Evolutionary conservation across 208 protist species (phyloP), one percentile per base, ranked within the genome.

Genomic region (Acanthamoeba lenticulata): DNA sequence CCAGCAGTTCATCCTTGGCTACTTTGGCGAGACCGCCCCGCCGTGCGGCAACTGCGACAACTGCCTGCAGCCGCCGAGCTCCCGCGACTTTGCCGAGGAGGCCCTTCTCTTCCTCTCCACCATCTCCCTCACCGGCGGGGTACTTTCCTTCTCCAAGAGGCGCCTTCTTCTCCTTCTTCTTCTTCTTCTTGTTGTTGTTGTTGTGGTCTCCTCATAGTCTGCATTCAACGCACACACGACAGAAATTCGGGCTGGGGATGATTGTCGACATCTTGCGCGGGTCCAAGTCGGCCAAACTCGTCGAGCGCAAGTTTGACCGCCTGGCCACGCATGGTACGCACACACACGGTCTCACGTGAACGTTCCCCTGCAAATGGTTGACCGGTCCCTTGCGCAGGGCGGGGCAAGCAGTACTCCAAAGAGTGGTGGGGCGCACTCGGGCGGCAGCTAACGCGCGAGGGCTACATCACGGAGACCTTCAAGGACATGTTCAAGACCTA

Each of bases 11-110:
- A 89, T 89, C n/a, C 45, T 89, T 13, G 6, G n/a, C 9, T 60
- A 89, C 79, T 89, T 89, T 89, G 79, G 79, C 4, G 79, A 89
- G 47, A 57, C 44, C 7, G 79, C 79, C 9, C 47, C 47, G n/a
- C 15, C 29, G n/a, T 89, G 79, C 45, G 79, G 79, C 7, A 89
- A 89, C 32, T 89, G 79, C 49, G 79, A 89, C 45, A 89, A 89
- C 42, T 89, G 79, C 49, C 49, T 52, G 32, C 42, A 62, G 24
- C 47, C 47, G 49, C 42, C 79, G 13, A n/a, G 17, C 32, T 89
- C 79, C 4, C 47, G 47, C 6, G 79, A 89, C 49, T 89, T 89
- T 27, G 57, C 79, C 34, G 47, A 62, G 11, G 79, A 89, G 38
- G 79, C 79, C 17, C 49, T 52, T 4, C 79, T 89, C 29, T 27